Conservation (phyloP, 2,329 filamentous ascomycete genomes). For the Aspergillus novofumigatus region DNA sequence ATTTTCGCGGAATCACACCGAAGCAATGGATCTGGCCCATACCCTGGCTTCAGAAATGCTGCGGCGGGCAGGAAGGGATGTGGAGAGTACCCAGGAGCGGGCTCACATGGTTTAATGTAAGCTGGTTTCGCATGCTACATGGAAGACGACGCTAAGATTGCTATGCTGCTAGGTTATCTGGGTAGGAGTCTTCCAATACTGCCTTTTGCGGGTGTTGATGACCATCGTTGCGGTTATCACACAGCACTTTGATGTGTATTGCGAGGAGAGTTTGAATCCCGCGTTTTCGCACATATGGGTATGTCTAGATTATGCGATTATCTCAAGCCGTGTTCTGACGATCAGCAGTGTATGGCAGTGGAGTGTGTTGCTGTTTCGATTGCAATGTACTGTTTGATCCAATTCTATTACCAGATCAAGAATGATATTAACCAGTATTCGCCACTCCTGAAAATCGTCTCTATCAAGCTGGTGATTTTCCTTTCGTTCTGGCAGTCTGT, state of each 20-base stretch:
- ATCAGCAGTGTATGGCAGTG: slow-evolving; percentile 57
- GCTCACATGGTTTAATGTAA: slow-evolving; percentile 81
- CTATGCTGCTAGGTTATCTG: slow-evolving; percentile 50
- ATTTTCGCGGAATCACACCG: slow-evolving; percentile 65
- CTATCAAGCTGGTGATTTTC: slow-evolving; percentile 89
- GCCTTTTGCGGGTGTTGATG: slow-evolving; percentile 73
- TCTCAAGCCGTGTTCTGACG: neutral
- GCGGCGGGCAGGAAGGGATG: slow-evolving; percentile 63
- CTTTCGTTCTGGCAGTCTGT: slow-evolving; percentile 80
- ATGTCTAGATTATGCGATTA: slow-evolving; percentile 29
- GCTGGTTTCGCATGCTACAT: neutral
- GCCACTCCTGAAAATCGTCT: slow-evolving; percentile 74
- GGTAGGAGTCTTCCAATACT: slow-evolving; percentile 81
- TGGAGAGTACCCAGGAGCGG: slow-evolving; percentile 75
- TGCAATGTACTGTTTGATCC: slow-evolving; percentile 84
- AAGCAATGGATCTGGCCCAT: slow-evolving; percentile 73
- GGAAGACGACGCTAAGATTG: neutral
- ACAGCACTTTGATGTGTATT: slow-evolving; percentile 67
- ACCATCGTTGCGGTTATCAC: slow-evolving; percentile 73
- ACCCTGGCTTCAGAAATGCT: slow-evolving; percentile 65
- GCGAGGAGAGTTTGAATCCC: slow-evolving; percentile 71
- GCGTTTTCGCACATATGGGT: slow-evolving; percentile 84
- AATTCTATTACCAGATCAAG: slow-evolving; percentile 78
- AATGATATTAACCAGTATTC: slow-evolving; percentile 63
- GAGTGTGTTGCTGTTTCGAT: slow-evolving; percentile 70